Percentiles rank a stretch among this genome's conserved stretches.
phyloP scores from a whole-genome alignment of 371 early-diverging fungal genomes.

The Dentiscutata heterogama region DNA sequence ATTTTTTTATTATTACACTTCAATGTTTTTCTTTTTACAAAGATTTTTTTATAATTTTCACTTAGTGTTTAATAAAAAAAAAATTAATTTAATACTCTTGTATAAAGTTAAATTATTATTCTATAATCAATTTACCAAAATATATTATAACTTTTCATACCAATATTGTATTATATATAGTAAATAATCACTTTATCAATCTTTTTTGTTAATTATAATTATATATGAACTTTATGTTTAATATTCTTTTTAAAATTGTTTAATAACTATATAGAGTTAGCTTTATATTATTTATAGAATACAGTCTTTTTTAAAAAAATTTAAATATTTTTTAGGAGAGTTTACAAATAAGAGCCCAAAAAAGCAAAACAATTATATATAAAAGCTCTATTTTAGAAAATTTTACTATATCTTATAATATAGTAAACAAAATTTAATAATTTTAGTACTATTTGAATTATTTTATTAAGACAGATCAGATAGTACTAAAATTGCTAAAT shows the following conservation, averaged over 20 bases:
- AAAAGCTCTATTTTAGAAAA: no score
- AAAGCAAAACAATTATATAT: no score
- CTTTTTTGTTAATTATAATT: not conserved
- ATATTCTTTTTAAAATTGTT: not conserved
- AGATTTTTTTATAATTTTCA: slow-evolving; percentile 3
- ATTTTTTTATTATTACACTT: no score
- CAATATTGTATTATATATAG: no score
- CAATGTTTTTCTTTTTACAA: not conserved
- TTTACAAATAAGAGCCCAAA: no score
- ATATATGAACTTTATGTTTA: not conserved
- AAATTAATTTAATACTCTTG: not conserved
- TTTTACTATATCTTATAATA: no score
- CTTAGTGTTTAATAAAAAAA: slow-evolving; percentile 15
- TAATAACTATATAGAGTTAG: not conserved
- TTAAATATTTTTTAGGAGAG: not conserved
- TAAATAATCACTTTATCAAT: slow-evolving; percentile 15
- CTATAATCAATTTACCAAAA: slow-evolving; percentile 1
- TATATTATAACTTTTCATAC: slow-evolving; percentile 15
- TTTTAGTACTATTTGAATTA: no score
- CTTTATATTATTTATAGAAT: not conserved
- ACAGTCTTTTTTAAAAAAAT: slow-evolving; percentile 11
- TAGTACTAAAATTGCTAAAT: no score
- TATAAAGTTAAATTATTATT: slow-evolving; percentile 9
- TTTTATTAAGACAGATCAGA: no score
- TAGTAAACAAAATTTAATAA: no score